Conservation (phyloP, 345 rosid species). For the Populus euphratica region DNA sequence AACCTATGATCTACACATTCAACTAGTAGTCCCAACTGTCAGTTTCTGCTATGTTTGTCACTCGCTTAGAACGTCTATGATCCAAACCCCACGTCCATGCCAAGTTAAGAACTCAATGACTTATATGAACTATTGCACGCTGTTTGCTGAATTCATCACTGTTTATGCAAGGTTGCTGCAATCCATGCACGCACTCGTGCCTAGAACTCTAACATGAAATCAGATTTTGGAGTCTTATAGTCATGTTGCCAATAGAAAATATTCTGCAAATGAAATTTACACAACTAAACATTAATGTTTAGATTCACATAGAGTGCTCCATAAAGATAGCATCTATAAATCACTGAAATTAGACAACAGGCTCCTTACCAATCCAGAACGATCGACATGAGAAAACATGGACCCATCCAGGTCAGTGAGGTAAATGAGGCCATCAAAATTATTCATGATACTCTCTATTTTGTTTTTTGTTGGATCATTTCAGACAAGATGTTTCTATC, state of each 20-base stretch:
- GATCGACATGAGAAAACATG: neutral
- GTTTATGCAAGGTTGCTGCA: no score
- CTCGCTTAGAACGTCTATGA: no score
- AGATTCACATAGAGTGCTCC: neutral
- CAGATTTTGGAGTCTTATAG: neutral
- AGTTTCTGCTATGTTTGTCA: no score
- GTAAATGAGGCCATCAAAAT: no score
- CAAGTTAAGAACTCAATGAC: no score
- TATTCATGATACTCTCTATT: neutral
- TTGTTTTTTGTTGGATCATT: neutral
- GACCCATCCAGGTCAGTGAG: neutral
- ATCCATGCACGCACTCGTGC: rapidly evolving
- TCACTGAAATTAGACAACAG: neutral
- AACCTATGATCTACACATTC: no score
- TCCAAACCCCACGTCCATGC: no score
- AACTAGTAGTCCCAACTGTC: no score
- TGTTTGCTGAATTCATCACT: rapidly evolving
- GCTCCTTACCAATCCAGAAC: no score
- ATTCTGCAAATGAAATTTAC: neutral
- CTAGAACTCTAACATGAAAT: no score
- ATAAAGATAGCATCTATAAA: neutral
- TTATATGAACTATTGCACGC: no score
- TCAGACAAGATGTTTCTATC: neutral
- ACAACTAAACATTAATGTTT: neutral
- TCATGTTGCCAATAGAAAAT: neutral